Evolutionary conservation across 306 rosid species (phyloP).

Genomic region (Cucurbita moschata): DNA sequence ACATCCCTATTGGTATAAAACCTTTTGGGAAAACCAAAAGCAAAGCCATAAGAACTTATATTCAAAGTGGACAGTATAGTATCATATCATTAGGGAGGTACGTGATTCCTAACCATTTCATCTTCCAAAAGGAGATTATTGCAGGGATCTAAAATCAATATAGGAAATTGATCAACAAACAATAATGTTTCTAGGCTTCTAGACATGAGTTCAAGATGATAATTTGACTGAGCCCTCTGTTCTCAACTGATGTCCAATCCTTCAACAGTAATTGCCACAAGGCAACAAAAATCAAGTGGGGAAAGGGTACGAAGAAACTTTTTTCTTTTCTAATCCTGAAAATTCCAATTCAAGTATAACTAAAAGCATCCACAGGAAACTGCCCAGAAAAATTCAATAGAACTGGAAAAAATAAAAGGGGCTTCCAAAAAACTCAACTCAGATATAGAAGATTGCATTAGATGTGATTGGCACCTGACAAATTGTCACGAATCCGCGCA

Average conservation of each 20-base stretch:
- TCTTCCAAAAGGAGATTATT: background rate
- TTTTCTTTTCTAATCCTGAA: background rate
- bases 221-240: background rate
- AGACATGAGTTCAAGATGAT: background rate
- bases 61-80: too few relatives aligned
- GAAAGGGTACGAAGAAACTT: background rate
- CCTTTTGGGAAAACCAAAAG: too few relatives aligned
- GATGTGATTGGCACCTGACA: constrained; percentile 48
- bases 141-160: background rate
- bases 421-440: background rate
- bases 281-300: background rate
- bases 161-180: background rate
- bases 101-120: background rate
- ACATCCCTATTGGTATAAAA: too few relatives aligned
- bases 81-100: too few relatives aligned
- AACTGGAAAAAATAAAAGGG: background rate
- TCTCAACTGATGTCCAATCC: background rate
- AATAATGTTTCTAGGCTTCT: background rate
- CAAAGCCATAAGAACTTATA: too few relatives aligned
- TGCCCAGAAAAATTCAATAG: background rate
- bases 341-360: background rate
- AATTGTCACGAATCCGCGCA: constrained; percentile 66
- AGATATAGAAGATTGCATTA: background rate
- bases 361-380: background rate
- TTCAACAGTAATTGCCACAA: background rate